phyloP scores from a whole-genome alignment of 768 basidiomycete species.

The Termitomyces heimii region DNA sequence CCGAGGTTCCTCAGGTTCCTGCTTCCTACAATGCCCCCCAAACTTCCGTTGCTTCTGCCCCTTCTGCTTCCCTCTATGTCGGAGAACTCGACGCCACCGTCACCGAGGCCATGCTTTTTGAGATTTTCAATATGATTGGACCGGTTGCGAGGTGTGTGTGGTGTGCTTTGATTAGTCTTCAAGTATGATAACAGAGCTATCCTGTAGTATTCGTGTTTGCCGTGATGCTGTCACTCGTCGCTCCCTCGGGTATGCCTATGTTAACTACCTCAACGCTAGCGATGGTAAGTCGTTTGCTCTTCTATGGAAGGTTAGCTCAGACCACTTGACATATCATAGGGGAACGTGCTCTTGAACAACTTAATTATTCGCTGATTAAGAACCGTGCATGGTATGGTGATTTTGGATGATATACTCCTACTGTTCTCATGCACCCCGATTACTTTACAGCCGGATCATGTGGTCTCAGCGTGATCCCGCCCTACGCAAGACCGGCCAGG shows the following conservation, averaged over 20 bases:
- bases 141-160: constrained; percentile 86
- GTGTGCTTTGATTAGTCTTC: neutral
- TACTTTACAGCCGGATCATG: constrained; percentile 85
- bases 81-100: constrained; percentile 98
- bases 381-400: constrained; percentile 83
- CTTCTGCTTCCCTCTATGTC: constrained; percentile 95
- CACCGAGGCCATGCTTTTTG: constrained; percentile 99
- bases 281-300: constrained; percentile 62
- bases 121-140: constrained; percentile 99
- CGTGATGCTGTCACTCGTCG: constrained; percentile 99
- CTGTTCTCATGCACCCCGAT: constrained; percentile 2
- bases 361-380: constrained; percentile 99
- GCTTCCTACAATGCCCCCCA: constrained; percentile 35
- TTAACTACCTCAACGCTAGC: constrained; percentile 93
- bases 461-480: constrained; percentile 99
- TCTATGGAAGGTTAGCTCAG: neutral
- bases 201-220: constrained; percentile 90
- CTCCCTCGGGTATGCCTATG: constrained; percentile 98
- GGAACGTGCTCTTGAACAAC: constrained; percentile 96
- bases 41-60: constrained; percentile 53
- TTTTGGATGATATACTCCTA: constrained; percentile 8
- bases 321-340: constrained; percentile 36
- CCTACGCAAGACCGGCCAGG: constrained; percentile 98
- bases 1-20: constrained; percentile 36
- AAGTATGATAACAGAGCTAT: neutral